phyloP scores from a whole-genome alignment of 441 rosid genomes.

The Monsonia emarginata region DNA sequence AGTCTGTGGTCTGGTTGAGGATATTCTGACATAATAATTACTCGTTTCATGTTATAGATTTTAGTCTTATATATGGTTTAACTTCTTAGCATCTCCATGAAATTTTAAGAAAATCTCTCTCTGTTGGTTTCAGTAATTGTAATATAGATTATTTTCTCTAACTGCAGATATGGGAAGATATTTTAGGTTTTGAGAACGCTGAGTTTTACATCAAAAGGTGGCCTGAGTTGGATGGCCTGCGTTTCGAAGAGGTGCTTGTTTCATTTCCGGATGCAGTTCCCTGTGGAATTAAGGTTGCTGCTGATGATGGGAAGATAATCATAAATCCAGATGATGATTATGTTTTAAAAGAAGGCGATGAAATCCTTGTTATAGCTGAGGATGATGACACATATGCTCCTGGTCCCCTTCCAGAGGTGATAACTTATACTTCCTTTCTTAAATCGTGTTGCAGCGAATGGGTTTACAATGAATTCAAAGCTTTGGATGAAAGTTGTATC shows the following conservation, averaged over 20 bases:
- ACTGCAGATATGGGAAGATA: slow-evolving; percentile 82
- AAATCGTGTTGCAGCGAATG: slow-evolving; percentile 5
- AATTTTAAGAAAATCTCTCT: background rate
- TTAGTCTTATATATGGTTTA: background rate
- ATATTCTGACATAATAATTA: background rate
- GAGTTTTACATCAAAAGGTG: slow-evolving; percentile 85
- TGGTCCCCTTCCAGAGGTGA: slow-evolving; percentile 65
- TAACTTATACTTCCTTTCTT: slow-evolving; percentile 18
- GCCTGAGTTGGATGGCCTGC: slow-evolving; percentile 66
- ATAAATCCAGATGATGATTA: slow-evolving; percentile 66
- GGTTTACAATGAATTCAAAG: background rate
- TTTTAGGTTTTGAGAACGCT: slow-evolving; percentile 77
- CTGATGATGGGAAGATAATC: slow-evolving; percentile 56
- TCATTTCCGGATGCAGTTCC: slow-evolving; percentile 84
- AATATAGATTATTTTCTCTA: background rate
- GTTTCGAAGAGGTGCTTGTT: slow-evolving; percentile 60
- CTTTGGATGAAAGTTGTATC: background rate
- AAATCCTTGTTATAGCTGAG: slow-evolving; percentile 83
- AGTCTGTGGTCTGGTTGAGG: no score
- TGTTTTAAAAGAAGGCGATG: slow-evolving; percentile 65
- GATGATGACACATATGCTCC: slow-evolving; percentile 84
- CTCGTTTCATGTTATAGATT: background rate
- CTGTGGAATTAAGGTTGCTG: slow-evolving; percentile 80
- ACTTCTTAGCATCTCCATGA: background rate
- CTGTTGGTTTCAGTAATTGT: background rate